Conservation (phyloP, 306 rosid genomes). For the Lathyrus sativus region DNA sequence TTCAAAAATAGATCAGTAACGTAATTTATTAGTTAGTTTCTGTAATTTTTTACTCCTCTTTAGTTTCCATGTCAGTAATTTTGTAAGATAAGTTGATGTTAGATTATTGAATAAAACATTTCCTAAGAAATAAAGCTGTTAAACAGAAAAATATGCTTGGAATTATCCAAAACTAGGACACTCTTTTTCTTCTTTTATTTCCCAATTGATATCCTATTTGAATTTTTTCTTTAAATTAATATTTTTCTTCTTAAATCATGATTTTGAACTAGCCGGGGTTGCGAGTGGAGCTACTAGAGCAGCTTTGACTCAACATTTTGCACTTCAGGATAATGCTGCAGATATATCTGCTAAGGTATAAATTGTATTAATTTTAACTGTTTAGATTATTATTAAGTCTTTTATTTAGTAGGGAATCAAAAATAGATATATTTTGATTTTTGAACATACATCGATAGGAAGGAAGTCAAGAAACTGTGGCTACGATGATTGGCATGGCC, state of each 20-base stretch:
- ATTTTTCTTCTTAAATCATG: conserved; percentile 29
- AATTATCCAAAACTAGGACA: conserved; percentile 29
- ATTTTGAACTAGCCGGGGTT: conserved; percentile 77
- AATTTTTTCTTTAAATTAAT: neutral
- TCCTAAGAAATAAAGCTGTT: conserved; percentile 24
- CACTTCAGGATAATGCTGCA: conserved; percentile 61
- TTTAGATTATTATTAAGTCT: conserved; percentile 4
- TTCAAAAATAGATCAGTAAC: conserved; percentile 20
- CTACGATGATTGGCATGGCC: conserved; percentile 94
- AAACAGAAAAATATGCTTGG: conserved; percentile 5
- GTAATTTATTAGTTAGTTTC: conserved; percentile 2
- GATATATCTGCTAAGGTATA: conserved; percentile 56
- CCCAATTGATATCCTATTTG: neutral
- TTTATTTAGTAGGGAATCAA: neutral
- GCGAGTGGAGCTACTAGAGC: conserved; percentile 99
- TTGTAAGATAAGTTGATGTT: neutral
- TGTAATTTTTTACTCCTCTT: neutral
- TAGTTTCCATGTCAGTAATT: neutral
- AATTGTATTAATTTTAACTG: conserved; percentile 8
- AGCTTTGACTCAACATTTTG: conserved; percentile 98
- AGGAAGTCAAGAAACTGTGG: conserved; percentile 62
- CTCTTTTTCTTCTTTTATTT: neutral
- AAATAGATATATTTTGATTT: conserved; percentile 8
- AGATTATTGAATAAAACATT: conserved; percentile 8
- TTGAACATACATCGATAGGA: conserved; percentile 40